Conservation (phyloP, 225 moss, liverwort and hornwort genomes). For the Bryoerythrophyllum caledonicum region DNA sequence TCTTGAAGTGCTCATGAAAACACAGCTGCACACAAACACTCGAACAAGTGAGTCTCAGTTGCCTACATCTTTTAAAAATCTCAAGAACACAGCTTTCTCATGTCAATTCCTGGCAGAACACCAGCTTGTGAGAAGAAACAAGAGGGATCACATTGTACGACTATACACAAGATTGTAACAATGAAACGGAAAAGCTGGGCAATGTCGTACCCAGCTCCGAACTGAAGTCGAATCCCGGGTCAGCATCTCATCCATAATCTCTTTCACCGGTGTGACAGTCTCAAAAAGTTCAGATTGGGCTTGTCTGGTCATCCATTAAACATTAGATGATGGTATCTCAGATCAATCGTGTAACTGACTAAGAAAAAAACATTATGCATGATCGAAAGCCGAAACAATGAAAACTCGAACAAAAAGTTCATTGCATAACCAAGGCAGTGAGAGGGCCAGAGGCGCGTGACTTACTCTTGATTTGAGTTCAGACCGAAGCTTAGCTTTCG, state of each 20-base stretch:
- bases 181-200: neutral
- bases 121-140: too few relatives aligned
- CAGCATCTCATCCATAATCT: conserved; percentile 12
- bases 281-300: neutral
- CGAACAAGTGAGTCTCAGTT: too few relatives aligned
- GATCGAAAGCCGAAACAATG: neutral
- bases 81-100: too few relatives aligned
- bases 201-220: conserved; percentile 8
- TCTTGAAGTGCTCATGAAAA: neutral
- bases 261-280: neutral
- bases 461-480: neutral
- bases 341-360: neutral
- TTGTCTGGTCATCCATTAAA: conserved; percentile 5
- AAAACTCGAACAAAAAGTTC: neutral
- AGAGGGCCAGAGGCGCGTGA: neutral
- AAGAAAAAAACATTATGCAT: too few relatives aligned
- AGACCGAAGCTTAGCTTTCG: neutral
- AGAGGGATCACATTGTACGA: too few relatives aligned
- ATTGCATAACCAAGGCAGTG: neutral
- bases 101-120: too few relatives aligned
- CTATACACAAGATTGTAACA: neutral
- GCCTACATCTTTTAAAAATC: too few relatives aligned
- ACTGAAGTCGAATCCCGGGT: conserved; percentile 8
- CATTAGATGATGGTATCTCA: neutral
- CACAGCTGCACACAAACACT: conserved; percentile 1